Conservation (phyloP, 169 alveolate genomes). For the Perkinsus chesapeaki region DNA sequence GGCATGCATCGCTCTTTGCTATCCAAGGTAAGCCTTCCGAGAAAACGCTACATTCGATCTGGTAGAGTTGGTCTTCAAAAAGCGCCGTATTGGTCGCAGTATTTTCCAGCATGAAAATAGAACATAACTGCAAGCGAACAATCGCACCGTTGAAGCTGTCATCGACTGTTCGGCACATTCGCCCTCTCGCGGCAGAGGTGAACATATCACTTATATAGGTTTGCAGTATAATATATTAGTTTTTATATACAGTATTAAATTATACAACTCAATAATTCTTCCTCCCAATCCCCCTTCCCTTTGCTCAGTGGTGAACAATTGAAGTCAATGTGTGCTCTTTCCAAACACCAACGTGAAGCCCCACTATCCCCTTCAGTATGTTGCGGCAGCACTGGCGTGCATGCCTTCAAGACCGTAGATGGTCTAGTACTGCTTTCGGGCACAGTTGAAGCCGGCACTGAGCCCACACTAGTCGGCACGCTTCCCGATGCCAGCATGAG, state of each 20-base stretch:
- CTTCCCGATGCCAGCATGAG: neutral
- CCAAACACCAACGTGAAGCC: neutral
- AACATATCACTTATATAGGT: too few species aligned
- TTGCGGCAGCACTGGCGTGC: neutral
- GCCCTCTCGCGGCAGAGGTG: too few species aligned
- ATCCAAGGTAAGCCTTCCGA: neutral
- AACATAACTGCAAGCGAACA: too few species aligned
- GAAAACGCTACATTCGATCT: neutral
- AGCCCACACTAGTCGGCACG: neutral
- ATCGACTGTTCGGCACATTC: too few species aligned
- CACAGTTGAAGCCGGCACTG: neutral
- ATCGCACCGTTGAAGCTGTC: too few species aligned
- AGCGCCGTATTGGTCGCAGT: too few species aligned
- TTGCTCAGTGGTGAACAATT: neutral
- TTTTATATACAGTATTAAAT: too few species aligned
- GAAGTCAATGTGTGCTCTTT: neutral
- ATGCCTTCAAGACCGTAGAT: neutral
- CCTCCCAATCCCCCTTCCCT: neutral
- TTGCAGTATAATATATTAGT: too few species aligned
- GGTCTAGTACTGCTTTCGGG: neutral
- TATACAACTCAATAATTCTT: neutral
- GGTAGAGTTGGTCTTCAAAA: too few species aligned
- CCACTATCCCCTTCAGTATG: neutral
- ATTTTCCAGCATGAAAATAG: too few species aligned
- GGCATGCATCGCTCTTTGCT: neutral